These are phyloP conservation scores for Alternaria sp. DNA, from an alignment of 2,329 filamentous ascomycete genomes.

Conservation along the genomic window DNA sequence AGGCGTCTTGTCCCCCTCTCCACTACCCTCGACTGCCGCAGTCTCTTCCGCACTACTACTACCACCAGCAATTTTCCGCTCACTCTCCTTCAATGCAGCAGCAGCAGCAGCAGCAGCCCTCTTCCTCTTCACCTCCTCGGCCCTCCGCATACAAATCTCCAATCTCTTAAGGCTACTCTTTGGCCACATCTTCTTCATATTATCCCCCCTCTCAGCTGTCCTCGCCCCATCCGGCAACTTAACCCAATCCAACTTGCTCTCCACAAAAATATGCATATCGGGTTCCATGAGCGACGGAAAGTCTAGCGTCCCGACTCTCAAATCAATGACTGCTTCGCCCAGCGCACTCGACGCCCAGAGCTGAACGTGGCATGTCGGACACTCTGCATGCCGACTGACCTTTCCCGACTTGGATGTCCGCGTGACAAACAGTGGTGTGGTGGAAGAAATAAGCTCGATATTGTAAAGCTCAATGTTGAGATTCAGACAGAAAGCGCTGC, in stretches of 20 bases:
- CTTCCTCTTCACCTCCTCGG: conserved; percentile 11
- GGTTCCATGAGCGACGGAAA: conserved; percentile 41
- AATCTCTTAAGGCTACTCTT: conserved; percentile 39
- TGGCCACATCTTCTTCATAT: conserved; percentile 32
- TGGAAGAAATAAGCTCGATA: conserved; percentile 27
- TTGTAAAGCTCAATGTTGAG: conserved; percentile 37
- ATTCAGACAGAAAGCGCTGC: conserved; percentile 33
- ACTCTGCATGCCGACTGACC: conserved; percentile 16
- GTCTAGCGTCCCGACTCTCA: conserved; percentile 40
- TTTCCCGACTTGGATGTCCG: conserved; percentile 2
- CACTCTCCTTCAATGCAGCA: neutral
- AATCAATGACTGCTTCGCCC: conserved; percentile 18
- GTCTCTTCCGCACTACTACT: neutral
- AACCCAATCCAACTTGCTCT: conserved; percentile 43
- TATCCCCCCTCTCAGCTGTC: conserved; percentile 17
- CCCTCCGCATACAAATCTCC: conserved; percentile 21
- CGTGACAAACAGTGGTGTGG: conserved; percentile 17
- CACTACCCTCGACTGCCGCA: conserved; percentile 10
- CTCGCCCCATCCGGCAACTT: conserved; percentile 34
- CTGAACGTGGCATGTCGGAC: conserved; percentile 30
- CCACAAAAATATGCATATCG: conserved; percentile 39
- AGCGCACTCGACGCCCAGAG: conserved; percentile 29
- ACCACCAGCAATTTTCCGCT: neutral
- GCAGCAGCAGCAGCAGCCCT: neutral
- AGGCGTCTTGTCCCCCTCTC: conserved; percentile 42